Conservation (phyloP, 2,329 filamentous ascomycete species). For the Trichoderma hamatum region DNA sequence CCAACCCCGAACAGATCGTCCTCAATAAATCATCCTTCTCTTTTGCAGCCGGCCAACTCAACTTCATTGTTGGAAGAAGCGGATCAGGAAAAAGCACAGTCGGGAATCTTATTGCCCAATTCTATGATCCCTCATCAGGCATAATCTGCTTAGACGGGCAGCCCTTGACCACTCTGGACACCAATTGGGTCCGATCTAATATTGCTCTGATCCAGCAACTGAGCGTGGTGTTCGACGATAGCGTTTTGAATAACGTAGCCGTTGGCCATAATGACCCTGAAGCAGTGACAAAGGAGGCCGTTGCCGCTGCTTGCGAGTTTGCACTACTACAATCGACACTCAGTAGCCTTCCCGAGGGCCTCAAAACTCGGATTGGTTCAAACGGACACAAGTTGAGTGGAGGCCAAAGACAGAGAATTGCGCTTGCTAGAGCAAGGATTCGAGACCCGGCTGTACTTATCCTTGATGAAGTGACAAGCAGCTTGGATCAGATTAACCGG, state of each 20-base stretch:
- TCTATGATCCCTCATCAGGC: constrained; percentile 71
- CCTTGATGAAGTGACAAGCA: constrained; percentile 86
- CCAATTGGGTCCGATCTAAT: constrained; percentile 74
- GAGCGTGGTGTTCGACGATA: constrained; percentile 80
- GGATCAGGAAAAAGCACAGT: constrained; percentile 93
- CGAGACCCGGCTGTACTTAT: constrained; percentile 80
- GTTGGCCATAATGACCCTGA: constrained; percentile 63
- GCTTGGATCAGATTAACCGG: constrained; percentile 74
- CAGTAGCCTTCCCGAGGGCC: constrained; percentile 64
- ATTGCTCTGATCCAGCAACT: constrained; percentile 82
- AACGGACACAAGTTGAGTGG: constrained; percentile 77
- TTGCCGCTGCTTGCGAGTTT: constrained; percentile 65
- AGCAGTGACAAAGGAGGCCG: constrained; percentile 54
- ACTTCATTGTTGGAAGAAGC: constrained; percentile 81
- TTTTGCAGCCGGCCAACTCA: constrained; percentile 72
- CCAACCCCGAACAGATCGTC: constrained; percentile 62
- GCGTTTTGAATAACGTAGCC: constrained; percentile 75
- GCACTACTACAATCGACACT: constrained; percentile 72
- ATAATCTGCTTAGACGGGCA: constrained; percentile 69
- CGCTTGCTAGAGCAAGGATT: constrained; percentile 76
- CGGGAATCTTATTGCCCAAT: constrained; percentile 74
- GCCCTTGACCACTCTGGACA: constrained; percentile 63
- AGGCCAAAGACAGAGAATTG: constrained; percentile 81
- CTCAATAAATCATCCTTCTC: constrained; percentile 66
- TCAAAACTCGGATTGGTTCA: constrained; percentile 71